Conservation (phyloP, 345 rosid genomes). For the Brassica juncea region DNA sequence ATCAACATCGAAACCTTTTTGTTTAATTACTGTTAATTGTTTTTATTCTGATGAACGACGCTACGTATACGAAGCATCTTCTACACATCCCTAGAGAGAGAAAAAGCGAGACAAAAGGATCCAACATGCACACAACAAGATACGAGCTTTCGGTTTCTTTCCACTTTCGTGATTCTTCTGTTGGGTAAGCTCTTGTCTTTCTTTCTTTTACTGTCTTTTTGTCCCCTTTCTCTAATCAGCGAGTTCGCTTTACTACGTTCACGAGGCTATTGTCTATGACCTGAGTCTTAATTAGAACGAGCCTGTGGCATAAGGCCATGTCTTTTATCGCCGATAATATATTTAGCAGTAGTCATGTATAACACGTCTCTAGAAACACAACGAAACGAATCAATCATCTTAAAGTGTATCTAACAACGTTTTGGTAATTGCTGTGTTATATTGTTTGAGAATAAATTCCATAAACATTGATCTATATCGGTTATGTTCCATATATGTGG, state of each 20-base stretch:
- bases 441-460: conserved; percentile 33
- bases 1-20: conserved; percentile 39
- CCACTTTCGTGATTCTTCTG: conserved; percentile 41
- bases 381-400: conserved; percentile 5
- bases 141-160: conserved; percentile 41
- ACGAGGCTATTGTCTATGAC: background rate
- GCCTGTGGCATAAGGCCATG: background rate
- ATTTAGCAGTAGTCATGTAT: background rate
- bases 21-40: conserved; percentile 25
- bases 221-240: background rate
- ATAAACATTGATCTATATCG: conserved; percentile 31
- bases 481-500: conserved; percentile 20
- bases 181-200: conserved; percentile 8
- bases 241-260: background rate
- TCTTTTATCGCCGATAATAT: background rate
- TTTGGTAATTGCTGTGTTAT: conserved; percentile 1
- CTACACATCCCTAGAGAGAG: conserved; percentile 31
- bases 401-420: conserved; percentile 10
- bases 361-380: background rate
- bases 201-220: background rate
- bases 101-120: conserved; percentile 39
- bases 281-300: background rate
- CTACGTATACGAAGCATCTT: conserved; percentile 37
- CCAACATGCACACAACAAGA: conserved; percentile 41
- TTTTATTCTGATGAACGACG: conserved; percentile 37